phyloP scores from a whole-genome alignment of 1,284 basidiomycete species.

The Cutaneotrichosporon sp. region DNA sequence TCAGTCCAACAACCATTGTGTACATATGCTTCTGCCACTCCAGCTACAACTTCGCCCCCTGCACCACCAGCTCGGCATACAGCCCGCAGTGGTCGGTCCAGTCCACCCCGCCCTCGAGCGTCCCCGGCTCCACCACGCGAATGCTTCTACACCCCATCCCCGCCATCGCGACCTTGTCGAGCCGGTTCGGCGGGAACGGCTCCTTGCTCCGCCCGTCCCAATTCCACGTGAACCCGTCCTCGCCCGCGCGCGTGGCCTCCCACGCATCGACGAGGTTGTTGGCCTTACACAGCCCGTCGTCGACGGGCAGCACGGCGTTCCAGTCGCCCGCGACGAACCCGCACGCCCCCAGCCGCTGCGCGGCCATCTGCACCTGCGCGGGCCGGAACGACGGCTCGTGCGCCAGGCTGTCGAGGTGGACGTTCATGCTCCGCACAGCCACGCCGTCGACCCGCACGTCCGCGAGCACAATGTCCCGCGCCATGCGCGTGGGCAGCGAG shows the following conservation, averaged over 20 bases:
- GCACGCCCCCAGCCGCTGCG: not conserved
- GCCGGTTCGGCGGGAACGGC: slow-evolving; percentile 13
- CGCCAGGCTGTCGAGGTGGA: slow-evolving; percentile 10
- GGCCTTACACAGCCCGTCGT: slow-evolving; percentile 2
- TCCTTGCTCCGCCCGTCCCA: slow-evolving; percentile 14
- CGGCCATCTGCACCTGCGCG: not conserved
- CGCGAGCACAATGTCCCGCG: not conserved
- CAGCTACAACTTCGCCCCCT: not conserved
- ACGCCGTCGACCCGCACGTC: not conserved
- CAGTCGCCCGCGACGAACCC: slow-evolving; percentile 10
- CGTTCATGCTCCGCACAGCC: slow-evolving; percentile 2
- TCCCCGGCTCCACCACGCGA: slow-evolving; percentile 8
- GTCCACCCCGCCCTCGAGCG: slow-evolving; percentile 7
- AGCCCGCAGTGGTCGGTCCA: slow-evolving; percentile 14
- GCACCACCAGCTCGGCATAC: not conserved
- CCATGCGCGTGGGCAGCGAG: slow-evolving; percentile 7
- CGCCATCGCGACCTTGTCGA: slow-evolving; percentile 8
- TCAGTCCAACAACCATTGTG: not conserved
- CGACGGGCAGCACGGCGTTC: slow-evolving; percentile 7
- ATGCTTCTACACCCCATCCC: not conserved
- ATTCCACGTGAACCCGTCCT: slow-evolving; percentile 10
- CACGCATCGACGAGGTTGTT: slow-evolving; percentile 6
- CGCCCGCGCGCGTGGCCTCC: not conserved
- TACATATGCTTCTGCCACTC: not conserved
- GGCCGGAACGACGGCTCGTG: slow-evolving; percentile 13